Evolutionary conservation across 169 alveolate genomes (phyloP), one percentile per base, ranked within the genome.

Genomic region (Plasmodium chabaudi): DNA sequence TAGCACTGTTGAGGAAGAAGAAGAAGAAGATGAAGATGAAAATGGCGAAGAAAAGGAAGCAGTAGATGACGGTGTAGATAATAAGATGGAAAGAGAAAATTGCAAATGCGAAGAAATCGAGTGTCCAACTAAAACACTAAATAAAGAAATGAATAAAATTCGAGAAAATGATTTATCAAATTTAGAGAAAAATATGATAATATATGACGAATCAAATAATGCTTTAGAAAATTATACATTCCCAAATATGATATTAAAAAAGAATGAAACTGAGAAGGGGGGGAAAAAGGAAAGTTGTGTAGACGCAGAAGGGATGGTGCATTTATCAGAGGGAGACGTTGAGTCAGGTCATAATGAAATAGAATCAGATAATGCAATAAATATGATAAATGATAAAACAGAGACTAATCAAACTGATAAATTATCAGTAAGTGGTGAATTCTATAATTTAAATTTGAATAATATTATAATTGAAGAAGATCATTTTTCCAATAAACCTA

Each of bases 221-320:
- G 34, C 42, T 21, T 64, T 73, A 17, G 44, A 12, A 21, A 60
- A 49, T 42, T 73, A 73, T 17, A 59, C 34, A 60, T 73, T 57
- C 34, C 88, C 88, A 9, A 44, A 46, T 25, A 1, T 34, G 7
- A 46, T 59, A 17, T 25, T 56, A 27, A 17, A 15, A 23, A 53
- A 55, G 4, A 61, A 46, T 17, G 2, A 10, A 21, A 12, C 5
- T 34, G 13, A 17, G 9, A 13, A 60, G 15, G 23, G 17, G 44
- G 6, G n/a, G 17, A 17, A 7, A 60, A 6, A 17, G 17, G 6
- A 65, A 65, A 15, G 7, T 34, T 34, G 0, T 4, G 5, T 34
- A 34, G 7, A 34, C 42, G 4, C 0, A 34, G 42, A 34, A 21
- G 25, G 9, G 27, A 61, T 9, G 27, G 12, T 61, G 9, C 0